Evolutionary conservation across 371 early-diverging fungal species (phyloP), one percentile per base, ranked within the genome.

Genomic region (Mortierella sp.): DNA sequence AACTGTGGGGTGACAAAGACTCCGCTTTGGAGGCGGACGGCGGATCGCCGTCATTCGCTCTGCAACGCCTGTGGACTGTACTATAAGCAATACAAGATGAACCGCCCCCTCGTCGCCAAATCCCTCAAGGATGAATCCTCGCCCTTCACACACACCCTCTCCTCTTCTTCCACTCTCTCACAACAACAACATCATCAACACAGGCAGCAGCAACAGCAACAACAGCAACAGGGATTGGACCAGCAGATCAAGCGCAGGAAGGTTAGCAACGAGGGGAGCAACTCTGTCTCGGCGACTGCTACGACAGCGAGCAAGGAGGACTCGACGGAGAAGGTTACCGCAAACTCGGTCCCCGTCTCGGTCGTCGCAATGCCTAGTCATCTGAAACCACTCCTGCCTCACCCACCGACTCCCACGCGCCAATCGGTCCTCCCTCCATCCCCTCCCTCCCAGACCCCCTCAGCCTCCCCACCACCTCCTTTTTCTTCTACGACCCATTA

Each of bases 41-140:
- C 90, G 14, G 95, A 95, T 77, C 88, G 93, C 29, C 86, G 86
- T 40, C 94, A 95, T 72, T 90, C 91, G 14, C 88, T 96, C 24
- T 96, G 95, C 79, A 96, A 96, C 80, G 95, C 96, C 4, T 96
- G 96, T 80, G 95, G 94, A 19, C 85, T 94, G 22, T 96, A 94
- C 82, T 94, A 88, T 71, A 94, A 94, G 79, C 93, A 93, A 70
- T 93, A 94, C 85, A 90, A 92, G 47, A 86, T 85, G 11, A 93
- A 94, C 64, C 88, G 94, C 8, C 94, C 94, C 10, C 79, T 91
- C n/a, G 87, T 86, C 45, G 86, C 90, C 29, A 90, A 90, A 11
- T 40, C 70, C 16, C 40, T 65, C 29, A 74, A 72, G 40, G 77
- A 77, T 11, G 47, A 70, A 22, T 29, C 37, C 64, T n/a, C 70